These are phyloP conservation scores for Melampsora americana DNA, from an alignment of 1,284 basidiomycete species.

Conservation along the genomic window DNA sequence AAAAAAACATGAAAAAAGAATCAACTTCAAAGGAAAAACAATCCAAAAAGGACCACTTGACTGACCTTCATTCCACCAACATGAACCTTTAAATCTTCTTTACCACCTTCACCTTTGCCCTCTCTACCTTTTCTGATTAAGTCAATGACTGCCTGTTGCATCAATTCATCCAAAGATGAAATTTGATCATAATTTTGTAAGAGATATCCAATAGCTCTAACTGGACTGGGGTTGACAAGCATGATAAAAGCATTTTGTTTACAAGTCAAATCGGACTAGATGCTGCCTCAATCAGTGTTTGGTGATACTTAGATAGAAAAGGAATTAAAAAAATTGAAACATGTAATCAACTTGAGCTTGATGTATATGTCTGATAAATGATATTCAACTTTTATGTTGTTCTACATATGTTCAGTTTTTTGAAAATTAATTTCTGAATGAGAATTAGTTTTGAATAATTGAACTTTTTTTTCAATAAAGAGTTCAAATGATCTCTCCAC, in stretches of 20 bases:
- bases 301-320: too few relatives aligned
- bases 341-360: too few relatives aligned
- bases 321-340: too few relatives aligned
- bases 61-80: constrained; percentile 44
- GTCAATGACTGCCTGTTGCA: constrained; percentile 96
- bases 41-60: constrained; percentile 32
- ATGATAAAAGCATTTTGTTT: constrained; percentile 97
- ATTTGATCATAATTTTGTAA: constrained; percentile 80
- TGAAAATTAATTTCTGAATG: too few relatives aligned
- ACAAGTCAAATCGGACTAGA: constrained; percentile 93
- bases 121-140: constrained; percentile 82
- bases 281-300: too few relatives aligned
- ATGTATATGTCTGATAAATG: too few relatives aligned
- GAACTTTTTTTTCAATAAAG: too few relatives aligned
- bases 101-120: constrained; percentile 44
- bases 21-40: neutral
- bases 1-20: too few relatives aligned
- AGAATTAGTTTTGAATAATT: too few relatives aligned
- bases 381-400: too few relatives aligned
- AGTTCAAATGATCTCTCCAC: too few relatives aligned
- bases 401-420: too few relatives aligned
- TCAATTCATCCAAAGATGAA: constrained; percentile 77
- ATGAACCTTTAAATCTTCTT: constrained; percentile 65
- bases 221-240: constrained; percentile 80
- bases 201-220: constrained; percentile 88